These are phyloP conservation scores for Hamamelis virginiana DNA, from an alignment of 164 flowering plant genomes.

Conservation along the genomic window DNA sequence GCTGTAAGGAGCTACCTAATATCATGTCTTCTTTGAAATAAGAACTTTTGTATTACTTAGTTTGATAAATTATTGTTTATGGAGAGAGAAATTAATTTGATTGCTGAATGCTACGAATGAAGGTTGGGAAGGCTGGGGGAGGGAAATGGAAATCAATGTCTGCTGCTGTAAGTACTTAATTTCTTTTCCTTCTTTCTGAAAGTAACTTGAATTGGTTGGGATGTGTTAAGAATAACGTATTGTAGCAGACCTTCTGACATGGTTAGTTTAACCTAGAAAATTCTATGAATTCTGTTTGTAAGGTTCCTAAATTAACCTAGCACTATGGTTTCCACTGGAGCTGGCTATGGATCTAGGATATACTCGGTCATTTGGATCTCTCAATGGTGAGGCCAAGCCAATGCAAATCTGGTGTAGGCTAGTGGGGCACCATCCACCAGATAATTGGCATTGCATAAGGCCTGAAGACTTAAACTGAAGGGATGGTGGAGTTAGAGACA, in stretches of 20 bases:
- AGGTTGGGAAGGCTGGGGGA: slow-evolving; percentile 23
- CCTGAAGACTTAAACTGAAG: slow-evolving; percentile 4
- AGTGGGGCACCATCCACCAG: neutral
- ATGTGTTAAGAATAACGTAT: neutral
- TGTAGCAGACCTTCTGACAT: neutral
- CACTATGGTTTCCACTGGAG: slow-evolving; percentile 4
- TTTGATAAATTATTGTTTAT: neutral
- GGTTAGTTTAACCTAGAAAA: slow-evolving; percentile 5
- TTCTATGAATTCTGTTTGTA: slow-evolving; percentile 5
- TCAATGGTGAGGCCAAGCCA: neutral
- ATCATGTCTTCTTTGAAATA: neutral
- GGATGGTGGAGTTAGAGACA: slow-evolving; percentile 2
- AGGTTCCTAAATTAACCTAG: neutral
- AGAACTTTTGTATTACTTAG: neutral
- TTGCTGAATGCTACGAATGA: slow-evolving; percentile 14
- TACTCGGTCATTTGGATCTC: neutral
- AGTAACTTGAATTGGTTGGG: neutral
- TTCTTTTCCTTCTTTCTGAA: neutral
- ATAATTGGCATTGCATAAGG: slow-evolving; percentile 3
- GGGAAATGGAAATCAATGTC: slow-evolving; percentile 21
- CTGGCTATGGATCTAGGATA: slow-evolving; percentile 12
- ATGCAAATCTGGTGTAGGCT: neutral
- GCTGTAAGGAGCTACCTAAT: slow-evolving; percentile 42
- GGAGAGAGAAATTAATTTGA: slow-evolving; percentile 12
- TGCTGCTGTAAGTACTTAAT: slow-evolving; percentile 24